A percentile compares a stretch with the other conserved stretches of the same genome.
Conservation (phyloP, 768 basidiomycete genomes). For the Sporobolomyces roseus region DNA sequence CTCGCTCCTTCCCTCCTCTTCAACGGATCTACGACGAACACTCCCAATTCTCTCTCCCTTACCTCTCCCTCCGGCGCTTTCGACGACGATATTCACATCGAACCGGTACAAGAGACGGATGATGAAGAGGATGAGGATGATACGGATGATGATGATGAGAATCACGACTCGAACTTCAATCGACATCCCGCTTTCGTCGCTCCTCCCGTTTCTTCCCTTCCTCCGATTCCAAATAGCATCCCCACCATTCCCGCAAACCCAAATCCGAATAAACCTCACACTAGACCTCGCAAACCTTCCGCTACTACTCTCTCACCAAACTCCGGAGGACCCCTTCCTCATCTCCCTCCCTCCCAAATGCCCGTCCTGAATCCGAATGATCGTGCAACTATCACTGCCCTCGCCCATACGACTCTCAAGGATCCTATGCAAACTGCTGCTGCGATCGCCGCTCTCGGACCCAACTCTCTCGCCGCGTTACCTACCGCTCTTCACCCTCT, state of each 20-base stretch:
- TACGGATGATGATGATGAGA: constrained; percentile 12
- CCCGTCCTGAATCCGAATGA: constrained; percentile 49
- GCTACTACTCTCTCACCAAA: not conserved
- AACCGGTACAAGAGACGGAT: constrained; percentile 14
- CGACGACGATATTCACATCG: constrained; percentile 5
- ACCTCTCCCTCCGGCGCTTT: not conserved
- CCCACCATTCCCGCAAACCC: not conserved
- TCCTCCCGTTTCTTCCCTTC: constrained; percentile 4
- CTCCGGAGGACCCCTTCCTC: too few species aligned
- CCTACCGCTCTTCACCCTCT: constrained; percentile 52
- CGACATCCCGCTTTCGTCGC: not conserved
- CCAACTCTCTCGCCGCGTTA: constrained; percentile 31
- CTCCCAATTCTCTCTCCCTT: constrained; percentile 1
- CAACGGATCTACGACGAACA: constrained; percentile 10
- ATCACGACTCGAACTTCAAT: too few species aligned
- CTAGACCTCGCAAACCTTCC: constrained; percentile 3
- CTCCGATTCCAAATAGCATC: not conserved
- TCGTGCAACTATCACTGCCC: constrained; percentile 49
- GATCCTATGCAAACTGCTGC: constrained; percentile 30
- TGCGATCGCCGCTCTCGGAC: constrained; percentile 27
- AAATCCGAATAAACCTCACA: constrained; percentile 4
- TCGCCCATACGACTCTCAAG: constrained; percentile 48
- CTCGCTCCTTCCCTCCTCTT: constrained; percentile 67
- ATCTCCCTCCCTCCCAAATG: constrained; percentile 8
- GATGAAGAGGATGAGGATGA: constrained; percentile 23